phyloP scores from a whole-genome alignment of 1,284 basidiomycete genomes.

The Amylostereum chailletii region DNA sequence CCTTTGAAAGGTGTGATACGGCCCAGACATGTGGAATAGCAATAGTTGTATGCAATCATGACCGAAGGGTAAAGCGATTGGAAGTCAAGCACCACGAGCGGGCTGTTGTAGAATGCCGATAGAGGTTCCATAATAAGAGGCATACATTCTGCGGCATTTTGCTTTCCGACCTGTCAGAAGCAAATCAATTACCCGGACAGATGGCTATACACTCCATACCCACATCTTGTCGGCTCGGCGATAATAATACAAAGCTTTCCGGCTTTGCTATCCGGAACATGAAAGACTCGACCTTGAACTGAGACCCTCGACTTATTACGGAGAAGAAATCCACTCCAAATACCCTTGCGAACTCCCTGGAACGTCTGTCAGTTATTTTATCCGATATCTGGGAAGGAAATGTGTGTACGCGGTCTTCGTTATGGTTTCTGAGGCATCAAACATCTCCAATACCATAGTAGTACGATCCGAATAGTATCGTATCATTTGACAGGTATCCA shows the following conservation, averaged over 20 bases:
- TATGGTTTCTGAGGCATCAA: slow-evolving; percentile 74
- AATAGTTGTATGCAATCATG: slow-evolving; percentile 99
- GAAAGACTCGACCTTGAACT: slow-evolving; percentile 98
- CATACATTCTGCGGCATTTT: slow-evolving; percentile 94
- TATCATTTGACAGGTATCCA: slow-evolving; percentile 47
- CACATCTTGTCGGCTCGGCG: slow-evolving; percentile 80
- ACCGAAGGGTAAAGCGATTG: slow-evolving; percentile 94
- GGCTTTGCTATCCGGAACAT: slow-evolving; percentile 98
- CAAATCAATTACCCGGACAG: slow-evolving; percentile 2
- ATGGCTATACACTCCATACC: slow-evolving; percentile 15
- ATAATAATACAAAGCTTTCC: slow-evolving; percentile 83
- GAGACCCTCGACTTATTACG: slow-evolving; percentile 89
- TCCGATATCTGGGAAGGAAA: not conserved
- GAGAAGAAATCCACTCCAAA: slow-evolving; percentile 98
- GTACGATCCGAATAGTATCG: slow-evolving; percentile 59
- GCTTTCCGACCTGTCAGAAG: slow-evolving; percentile 71
- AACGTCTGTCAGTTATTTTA: not conserved
- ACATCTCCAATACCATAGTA: slow-evolving; percentile 63
- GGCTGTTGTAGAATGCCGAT: slow-evolving; percentile 89
- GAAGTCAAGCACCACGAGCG: slow-evolving; percentile 90
- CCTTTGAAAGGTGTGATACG: slow-evolving; percentile 80
- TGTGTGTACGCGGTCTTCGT: slow-evolving; percentile 78
- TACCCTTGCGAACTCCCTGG: slow-evolving; percentile 90
- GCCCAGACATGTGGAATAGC: slow-evolving; percentile 95
- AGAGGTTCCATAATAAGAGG: slow-evolving; percentile 93